phyloP scores from a whole-genome alignment of 2,329 filamentous ascomycete genomes.

The Ilyonectria sp. region DNA sequence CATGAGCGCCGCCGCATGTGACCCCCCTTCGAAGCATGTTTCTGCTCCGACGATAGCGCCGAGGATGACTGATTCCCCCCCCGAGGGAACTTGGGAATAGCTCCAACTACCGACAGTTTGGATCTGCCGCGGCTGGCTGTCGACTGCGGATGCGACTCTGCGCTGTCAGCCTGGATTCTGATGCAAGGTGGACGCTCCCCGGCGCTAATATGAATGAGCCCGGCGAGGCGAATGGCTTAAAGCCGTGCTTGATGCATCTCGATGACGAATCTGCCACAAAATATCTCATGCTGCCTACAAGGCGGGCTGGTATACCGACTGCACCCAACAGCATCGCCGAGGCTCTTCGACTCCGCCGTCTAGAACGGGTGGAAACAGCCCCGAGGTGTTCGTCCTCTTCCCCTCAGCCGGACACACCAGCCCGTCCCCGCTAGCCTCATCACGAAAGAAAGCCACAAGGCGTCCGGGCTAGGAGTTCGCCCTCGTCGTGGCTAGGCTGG shows the following conservation, averaged over 20 bases:
- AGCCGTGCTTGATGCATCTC: constrained; percentile 16
- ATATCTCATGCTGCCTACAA: constrained; percentile 21
- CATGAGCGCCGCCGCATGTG: constrained; percentile 24
- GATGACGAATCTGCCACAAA: constrained; percentile 21
- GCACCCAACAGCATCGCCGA: background rate
- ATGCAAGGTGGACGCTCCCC: constrained; percentile 17
- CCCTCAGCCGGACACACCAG: background rate
- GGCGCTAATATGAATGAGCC: constrained; percentile 19
- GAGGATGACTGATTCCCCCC: background rate
- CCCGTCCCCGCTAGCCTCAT: constrained; percentile 8
- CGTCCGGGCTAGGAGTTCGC: background rate
- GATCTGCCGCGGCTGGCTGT: constrained; percentile 29
- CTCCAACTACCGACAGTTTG: constrained; percentile 31
- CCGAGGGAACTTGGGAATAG: background rate
- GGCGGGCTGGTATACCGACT: background rate
- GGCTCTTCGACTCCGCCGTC: background rate
- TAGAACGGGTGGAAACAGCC: background rate
- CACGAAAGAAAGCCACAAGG: constrained; percentile 3
- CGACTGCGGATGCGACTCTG: constrained; percentile 27
- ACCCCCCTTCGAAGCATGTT: constrained; percentile 4
- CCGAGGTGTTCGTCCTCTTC: constrained; percentile 5
- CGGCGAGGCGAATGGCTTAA: constrained; percentile 3
- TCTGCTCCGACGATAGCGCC: background rate
- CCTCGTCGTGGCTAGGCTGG: constrained; percentile 1
- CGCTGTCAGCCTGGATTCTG: constrained; percentile 26